A percentile compares a stretch with the other conserved stretches of the same genome.
Conservation (phyloP, 2,329 filamentous ascomycete genomes). For the Trichoderma arundinaceum region DNA sequence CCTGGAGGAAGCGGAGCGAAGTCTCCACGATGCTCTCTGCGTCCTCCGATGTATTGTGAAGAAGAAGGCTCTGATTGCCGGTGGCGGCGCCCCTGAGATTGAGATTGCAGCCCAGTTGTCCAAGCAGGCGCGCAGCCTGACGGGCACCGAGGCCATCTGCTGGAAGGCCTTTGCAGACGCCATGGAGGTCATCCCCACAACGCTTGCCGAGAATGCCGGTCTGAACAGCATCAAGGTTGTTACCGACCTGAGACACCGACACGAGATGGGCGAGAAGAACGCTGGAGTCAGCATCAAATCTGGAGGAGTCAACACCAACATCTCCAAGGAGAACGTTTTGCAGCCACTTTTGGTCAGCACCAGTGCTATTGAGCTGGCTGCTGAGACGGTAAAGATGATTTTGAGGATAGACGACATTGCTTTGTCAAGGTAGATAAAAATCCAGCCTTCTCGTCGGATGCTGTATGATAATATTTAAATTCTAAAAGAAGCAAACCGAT, state of each 20-base stretch:
- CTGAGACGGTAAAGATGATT: slow-evolving; percentile 98
- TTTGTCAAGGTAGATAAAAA: slow-evolving; percentile 59
- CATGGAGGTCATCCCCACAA: slow-evolving; percentile 95
- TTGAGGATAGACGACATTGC: slow-evolving; percentile 71
- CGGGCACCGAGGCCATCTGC: slow-evolving; percentile 95
- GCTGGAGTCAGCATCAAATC: slow-evolving; percentile 98
- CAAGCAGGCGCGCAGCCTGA: slow-evolving; percentile 79
- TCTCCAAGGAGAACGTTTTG: slow-evolving; percentile 94
- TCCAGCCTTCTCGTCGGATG: slow-evolving; percentile 39
- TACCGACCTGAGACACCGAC: slow-evolving; percentile 90
- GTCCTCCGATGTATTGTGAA: slow-evolving; percentile 97
- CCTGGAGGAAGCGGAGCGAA: slow-evolving; percentile 95
- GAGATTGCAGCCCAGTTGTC: slow-evolving; percentile 89
- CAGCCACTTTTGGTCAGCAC: slow-evolving; percentile 97
- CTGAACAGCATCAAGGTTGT: slow-evolving; percentile 99
- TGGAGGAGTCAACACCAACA: slow-evolving; percentile 95
- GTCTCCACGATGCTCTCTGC: slow-evolving; percentile 94
- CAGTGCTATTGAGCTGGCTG: slow-evolving; percentile 93
- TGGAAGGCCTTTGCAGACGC: slow-evolving; percentile 99
- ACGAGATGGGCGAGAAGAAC: slow-evolving; percentile 93
- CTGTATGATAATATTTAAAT: slow-evolving; percentile 46
- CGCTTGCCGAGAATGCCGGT: slow-evolving; percentile 94
- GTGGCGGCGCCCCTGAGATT: slow-evolving; percentile 94
- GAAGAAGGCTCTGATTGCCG: slow-evolving; percentile 98
- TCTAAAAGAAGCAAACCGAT: slow-evolving; percentile 1